Evolutionary conservation across 2,329 filamentous ascomycete species (phyloP).

Genomic region (Thelonectria blattea): DNA sequence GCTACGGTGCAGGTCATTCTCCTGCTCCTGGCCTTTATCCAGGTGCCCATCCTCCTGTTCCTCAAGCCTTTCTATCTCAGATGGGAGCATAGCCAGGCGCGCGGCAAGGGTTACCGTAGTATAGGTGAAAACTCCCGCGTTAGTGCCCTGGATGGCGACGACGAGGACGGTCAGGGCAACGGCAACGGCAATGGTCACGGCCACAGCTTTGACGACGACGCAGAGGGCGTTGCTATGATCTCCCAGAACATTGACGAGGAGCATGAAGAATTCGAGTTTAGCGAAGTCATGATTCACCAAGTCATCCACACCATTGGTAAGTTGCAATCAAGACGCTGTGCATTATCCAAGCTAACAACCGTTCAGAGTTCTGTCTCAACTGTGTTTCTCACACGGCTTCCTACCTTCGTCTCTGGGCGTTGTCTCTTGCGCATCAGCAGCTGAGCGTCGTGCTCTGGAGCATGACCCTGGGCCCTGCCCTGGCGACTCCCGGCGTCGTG

Average conservation of each 20-base stretch:
- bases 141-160: slow-evolving; percentile 88
- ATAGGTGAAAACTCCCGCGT: slow-evolving; percentile 89
- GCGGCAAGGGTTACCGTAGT: slow-evolving; percentile 87
- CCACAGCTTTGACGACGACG: slow-evolving; percentile 66
- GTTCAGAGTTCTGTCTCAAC: slow-evolving; percentile 93
- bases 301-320: slow-evolving; percentile 97
- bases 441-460: slow-evolving; percentile 94
- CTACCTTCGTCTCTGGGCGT: slow-evolving; percentile 96
- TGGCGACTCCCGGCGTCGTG: slow-evolving; percentile 67
- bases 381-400: slow-evolving; percentile 98
- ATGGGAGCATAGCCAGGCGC: slow-evolving; percentile 89
- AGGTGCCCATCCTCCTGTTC: slow-evolving; percentile 91
- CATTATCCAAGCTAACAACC: slow-evolving; percentile 38
- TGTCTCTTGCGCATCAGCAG: slow-evolving; percentile 97
- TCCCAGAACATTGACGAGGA: slow-evolving; percentile 84
- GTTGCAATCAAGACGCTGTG: slow-evolving; percentile 40
- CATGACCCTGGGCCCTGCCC: slow-evolving; percentile 87
- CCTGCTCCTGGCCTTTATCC: slow-evolving; percentile 79
- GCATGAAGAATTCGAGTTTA: slow-evolving; percentile 96
- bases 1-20: slow-evolving; percentile 76
- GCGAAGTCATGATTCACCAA: slow-evolving; percentile 98
- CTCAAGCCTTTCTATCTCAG: slow-evolving; percentile 95
- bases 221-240: slow-evolving; percentile 86
- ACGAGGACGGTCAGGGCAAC: slow-evolving; percentile 63
- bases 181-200: slow-evolving; percentile 70